Percentiles rank a stretch among this genome's conserved stretches.
These are phyloP conservation scores for Mortierella sp. DNA, from an alignment of 371 early-diverging fungal species.

Conservation along the genomic window DNA sequence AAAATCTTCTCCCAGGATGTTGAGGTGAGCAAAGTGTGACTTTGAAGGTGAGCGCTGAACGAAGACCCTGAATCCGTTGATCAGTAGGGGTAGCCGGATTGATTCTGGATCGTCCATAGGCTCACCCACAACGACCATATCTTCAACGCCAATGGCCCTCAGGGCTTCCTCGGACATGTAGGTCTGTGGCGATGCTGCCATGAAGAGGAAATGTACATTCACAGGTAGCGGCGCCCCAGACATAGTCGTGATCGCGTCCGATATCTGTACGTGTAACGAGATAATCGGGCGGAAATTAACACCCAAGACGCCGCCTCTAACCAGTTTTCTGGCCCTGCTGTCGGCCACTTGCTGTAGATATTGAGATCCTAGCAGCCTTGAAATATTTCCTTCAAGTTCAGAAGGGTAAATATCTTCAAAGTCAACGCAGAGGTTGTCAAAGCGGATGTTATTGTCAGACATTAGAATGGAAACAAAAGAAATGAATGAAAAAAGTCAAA, in stretches of 20 bases:
- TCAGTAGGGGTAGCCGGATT: constrained; percentile 22
- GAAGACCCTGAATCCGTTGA: constrained; percentile 26
- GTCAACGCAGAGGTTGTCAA: constrained; percentile 30
- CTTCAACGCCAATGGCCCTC: constrained; percentile 29
- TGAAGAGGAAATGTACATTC: constrained; percentile 33
- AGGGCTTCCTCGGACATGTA: constrained; percentile 28
- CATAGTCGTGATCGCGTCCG: constrained; percentile 21
- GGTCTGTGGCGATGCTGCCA: constrained; percentile 32
- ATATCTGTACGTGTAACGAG: constrained; percentile 30
- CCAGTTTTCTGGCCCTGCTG: background rate
- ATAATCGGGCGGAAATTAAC: constrained; percentile 18
- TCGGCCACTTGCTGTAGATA: constrained; percentile 20
- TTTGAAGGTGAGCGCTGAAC: constrained; percentile 18
- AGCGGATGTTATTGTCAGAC: background rate
- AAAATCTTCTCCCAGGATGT: constrained; percentile 32
- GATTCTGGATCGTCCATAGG: background rate
- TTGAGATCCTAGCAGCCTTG: background rate
- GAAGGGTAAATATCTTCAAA: constrained; percentile 29
- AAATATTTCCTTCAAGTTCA: constrained; percentile 15
- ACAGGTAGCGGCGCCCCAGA: constrained; percentile 21
- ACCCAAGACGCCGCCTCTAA: constrained; percentile 21
- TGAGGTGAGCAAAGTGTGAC: constrained; percentile 44
- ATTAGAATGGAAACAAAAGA: background rate
- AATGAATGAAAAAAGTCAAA: too few species aligned
- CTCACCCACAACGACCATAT: constrained; percentile 21